phyloP scores from a whole-genome alignment of 768 basidiomycete species.

The Psilocybe sp. region DNA sequence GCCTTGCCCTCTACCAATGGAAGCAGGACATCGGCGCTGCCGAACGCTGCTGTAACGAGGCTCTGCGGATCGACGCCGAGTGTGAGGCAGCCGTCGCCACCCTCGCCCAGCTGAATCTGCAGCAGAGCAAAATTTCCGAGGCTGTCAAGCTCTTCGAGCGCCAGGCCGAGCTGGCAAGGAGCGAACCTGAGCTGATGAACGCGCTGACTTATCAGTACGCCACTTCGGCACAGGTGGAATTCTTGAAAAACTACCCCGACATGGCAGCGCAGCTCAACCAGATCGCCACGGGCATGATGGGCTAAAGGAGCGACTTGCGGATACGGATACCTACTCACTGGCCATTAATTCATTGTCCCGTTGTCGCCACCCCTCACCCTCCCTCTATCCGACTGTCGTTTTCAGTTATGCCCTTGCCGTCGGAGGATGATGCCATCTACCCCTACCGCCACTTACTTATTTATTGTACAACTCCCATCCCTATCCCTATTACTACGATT shows the following conservation, averaged over 20 bases:
- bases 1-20: slow-evolving; percentile 95
- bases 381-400: too few relatives aligned
- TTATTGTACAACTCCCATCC: too few relatives aligned
- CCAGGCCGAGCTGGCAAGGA: slow-evolving; percentile 84
- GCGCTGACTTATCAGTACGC: slow-evolving; percentile 81
- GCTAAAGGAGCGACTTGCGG: too few relatives aligned
- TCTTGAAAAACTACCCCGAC: slow-evolving; percentile 79
- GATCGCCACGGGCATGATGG: slow-evolving; percentile 33
- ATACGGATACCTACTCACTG: too few relatives aligned
- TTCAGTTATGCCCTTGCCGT: too few relatives aligned
- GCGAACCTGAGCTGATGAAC: slow-evolving; percentile 81
- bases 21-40: slow-evolving; percentile 84
- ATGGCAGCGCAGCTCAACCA: slow-evolving; percentile 67
- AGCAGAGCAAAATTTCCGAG: slow-evolving; percentile 84
- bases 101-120: slow-evolving; percentile 87
- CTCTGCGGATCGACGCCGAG: slow-evolving; percentile 83
- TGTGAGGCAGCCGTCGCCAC: slow-evolving; percentile 97
- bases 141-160: slow-evolving; percentile 86
- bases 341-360: too few relatives aligned
- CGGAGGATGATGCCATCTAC: too few relatives aligned
- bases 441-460: too few relatives aligned
- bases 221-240: slow-evolving; percentile 77
- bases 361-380: too few relatives aligned
- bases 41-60: slow-evolving; percentile 84
- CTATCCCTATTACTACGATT: too few relatives aligned